These are phyloP conservation scores for Venturia asperata DNA, from an alignment of 2,329 filamentous ascomycete genomes.

Conservation along the genomic window DNA sequence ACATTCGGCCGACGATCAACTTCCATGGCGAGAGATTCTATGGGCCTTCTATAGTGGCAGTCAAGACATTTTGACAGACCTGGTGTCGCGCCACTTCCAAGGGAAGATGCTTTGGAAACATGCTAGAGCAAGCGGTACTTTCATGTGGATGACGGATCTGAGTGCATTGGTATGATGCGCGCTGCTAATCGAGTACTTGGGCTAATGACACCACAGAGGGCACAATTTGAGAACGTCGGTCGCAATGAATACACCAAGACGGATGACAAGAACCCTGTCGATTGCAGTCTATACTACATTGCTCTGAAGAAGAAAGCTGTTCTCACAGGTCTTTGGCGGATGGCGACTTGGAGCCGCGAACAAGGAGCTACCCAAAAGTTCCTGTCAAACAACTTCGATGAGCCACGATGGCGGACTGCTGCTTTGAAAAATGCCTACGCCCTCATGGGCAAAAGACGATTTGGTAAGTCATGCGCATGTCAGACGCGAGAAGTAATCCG, in stretches of 20 bases:
- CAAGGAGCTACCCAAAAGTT: slow-evolving; percentile 72
- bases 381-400: slow-evolving; percentile 82
- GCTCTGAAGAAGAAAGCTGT: slow-evolving; percentile 87
- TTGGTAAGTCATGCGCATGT: slow-evolving; percentile 49
- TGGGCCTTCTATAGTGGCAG: slow-evolving; percentile 80
- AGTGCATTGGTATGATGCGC: slow-evolving; percentile 59
- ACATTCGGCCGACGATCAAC: slow-evolving; percentile 35
- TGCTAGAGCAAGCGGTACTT: slow-evolving; percentile 79
- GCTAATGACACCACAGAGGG: slow-evolving; percentile 42
- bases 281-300: slow-evolving; percentile 87
- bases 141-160: slow-evolving; percentile 85
- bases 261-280: slow-evolving; percentile 80
- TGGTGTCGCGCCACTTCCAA: slow-evolving; percentile 73
- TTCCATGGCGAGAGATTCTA: slow-evolving; percentile 68
- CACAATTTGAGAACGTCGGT: slow-evolving; percentile 83
- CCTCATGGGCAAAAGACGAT: slow-evolving; percentile 80
- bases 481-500: neutral
- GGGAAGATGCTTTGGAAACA: slow-evolving; percentile 76
- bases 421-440: slow-evolving; percentile 97
- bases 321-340: slow-evolving; percentile 86
- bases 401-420: slow-evolving; percentile 78
- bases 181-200: slow-evolving; percentile 13
- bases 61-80: slow-evolving; percentile 82
- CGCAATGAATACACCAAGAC: slow-evolving; percentile 87
- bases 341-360: slow-evolving; percentile 83